Evolutionary conservation across 2,329 filamentous ascomycete genomes (phyloP), one percentile per base, ranked within the genome.

Genomic region (Aureobasidium sp.): DNA sequence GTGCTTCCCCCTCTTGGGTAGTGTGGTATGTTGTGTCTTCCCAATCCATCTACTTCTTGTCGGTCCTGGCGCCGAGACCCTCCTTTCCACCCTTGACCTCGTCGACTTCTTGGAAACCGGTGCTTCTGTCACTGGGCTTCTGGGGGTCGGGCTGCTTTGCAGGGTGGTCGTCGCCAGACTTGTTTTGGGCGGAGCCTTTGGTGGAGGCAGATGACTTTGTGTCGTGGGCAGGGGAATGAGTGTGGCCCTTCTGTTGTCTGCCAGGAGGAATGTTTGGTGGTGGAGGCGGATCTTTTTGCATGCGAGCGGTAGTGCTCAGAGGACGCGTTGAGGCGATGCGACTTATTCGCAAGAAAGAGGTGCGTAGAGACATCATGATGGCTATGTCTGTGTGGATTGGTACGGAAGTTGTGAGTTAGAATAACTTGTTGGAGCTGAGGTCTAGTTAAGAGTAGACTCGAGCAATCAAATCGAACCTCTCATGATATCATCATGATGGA

Each of bases 81-180:
- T 69, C 69, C 64, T 74, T 73, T 29, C 73, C 72, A 9, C 73
- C 72, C 55, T 71, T 65, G 2, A 74, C 71, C 8, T 69, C 70
- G 39, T 63, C 39, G 12, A 63, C 57, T 42, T 68, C 63, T 17
- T 65, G 51, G 56, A 75, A 73, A 0, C 73, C 73, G 20, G 73
- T 76, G 37, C 58, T 70, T 47, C 71, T 64, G 1, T 63, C 68
- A 5, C 71, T 71, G 64, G 71, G 59, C 20, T 64, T 61, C 63
- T 76, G 73, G 8, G 66, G 57, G 57, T 76, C 73, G 0, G 73
- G 73, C 56, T 75, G 73, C 62, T 75, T 75, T 0, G 73, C 73
- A 1, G 73, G 74, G 59, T 75, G 72, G 22, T 75, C 70, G 41
- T 71, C 69, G 1, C 71, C 71, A 11, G 37, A 67, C 63, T 68